phyloP scores from a whole-genome alignment of 2,329 filamentous ascomycete species.

The Emydomyces testavorans region DNA sequence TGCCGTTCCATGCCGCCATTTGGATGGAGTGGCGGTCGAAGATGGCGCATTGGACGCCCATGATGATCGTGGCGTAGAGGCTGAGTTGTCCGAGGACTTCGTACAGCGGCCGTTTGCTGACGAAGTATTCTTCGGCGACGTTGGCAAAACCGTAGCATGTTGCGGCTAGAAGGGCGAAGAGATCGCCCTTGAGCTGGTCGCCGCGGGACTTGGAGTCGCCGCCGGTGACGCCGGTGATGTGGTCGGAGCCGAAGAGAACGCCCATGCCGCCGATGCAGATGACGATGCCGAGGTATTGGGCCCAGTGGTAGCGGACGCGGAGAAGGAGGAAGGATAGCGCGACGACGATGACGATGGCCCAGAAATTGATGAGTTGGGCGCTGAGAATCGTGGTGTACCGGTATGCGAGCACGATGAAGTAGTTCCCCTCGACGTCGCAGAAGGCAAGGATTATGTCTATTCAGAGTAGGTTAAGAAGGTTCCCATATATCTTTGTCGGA shows the following conservation, averaged over 20 bases:
- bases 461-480: neutral
- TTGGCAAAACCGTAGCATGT: constrained; percentile 87
- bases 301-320: constrained; percentile 74
- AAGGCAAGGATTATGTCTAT: constrained; percentile 74
- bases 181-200: constrained; percentile 78
- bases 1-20: constrained; percentile 51
- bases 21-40: constrained; percentile 72
- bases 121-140: constrained; percentile 87
- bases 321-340: constrained; percentile 71
- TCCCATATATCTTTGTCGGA: neutral
- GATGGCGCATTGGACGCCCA: constrained; percentile 78
- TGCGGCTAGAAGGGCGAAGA: constrained; percentile 81
- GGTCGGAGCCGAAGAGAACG: constrained; percentile 73
- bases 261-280: constrained; percentile 87
- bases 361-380: constrained; percentile 95
- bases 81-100: constrained; percentile 88
- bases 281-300: constrained; percentile 76
- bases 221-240: constrained; percentile 57
- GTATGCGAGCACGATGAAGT: constrained; percentile 93
- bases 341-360: constrained; percentile 91
- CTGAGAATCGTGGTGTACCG: constrained; percentile 83
- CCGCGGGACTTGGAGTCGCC: constrained; percentile 36
- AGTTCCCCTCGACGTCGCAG: constrained; percentile 92
- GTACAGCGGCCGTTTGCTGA: constrained; percentile 74
- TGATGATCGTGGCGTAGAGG: constrained; percentile 80